Conservation (phyloP, 768 basidiomycete genomes). For the Termitomyces sp. region DNA sequence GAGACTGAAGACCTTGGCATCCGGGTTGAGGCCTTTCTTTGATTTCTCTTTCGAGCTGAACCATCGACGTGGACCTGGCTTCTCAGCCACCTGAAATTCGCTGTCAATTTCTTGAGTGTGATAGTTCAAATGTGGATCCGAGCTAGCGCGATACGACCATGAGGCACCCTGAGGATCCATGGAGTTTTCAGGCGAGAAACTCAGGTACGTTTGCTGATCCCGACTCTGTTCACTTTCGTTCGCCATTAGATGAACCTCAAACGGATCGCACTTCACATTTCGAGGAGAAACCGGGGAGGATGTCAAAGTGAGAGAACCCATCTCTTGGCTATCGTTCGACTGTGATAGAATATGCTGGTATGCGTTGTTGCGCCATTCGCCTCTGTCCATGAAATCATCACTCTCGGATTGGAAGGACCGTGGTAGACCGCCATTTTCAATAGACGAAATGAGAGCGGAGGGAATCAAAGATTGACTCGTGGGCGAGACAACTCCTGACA, state of each 20-base stretch:
- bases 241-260: constrained; percentile 41
- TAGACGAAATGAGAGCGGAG: constrained; percentile 52
- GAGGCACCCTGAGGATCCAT: constrained; percentile 31
- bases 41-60: constrained; percentile 48
- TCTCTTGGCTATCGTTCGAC: constrained; percentile 13
- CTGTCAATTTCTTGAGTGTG: constrained; percentile 13
- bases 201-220: constrained; percentile 14
- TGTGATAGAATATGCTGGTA: constrained; percentile 13
- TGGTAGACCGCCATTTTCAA: constrained; percentile 41
- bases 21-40: constrained; percentile 77
- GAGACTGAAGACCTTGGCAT: constrained; percentile 80
- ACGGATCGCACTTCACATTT: constrained; percentile 43
- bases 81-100: constrained; percentile 20
- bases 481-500: constrained; percentile 34
- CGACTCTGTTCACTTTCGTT: constrained; percentile 15
- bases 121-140: constrained; percentile 31
- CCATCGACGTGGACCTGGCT: constrained; percentile 44
- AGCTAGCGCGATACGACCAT: constrained; percentile 30
- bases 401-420: constrained; percentile 53
- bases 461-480: constrained; percentile 54
- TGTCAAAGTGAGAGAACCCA: constrained; percentile 25
- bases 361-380: constrained; percentile 42
- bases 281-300: constrained; percentile 26
- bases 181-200: constrained; percentile 20
- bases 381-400: constrained; percentile 47